Evolutionary conservation across 2,329 filamentous ascomycete species (phyloP).

Genomic region (Grosmannia penicillata): DNA sequence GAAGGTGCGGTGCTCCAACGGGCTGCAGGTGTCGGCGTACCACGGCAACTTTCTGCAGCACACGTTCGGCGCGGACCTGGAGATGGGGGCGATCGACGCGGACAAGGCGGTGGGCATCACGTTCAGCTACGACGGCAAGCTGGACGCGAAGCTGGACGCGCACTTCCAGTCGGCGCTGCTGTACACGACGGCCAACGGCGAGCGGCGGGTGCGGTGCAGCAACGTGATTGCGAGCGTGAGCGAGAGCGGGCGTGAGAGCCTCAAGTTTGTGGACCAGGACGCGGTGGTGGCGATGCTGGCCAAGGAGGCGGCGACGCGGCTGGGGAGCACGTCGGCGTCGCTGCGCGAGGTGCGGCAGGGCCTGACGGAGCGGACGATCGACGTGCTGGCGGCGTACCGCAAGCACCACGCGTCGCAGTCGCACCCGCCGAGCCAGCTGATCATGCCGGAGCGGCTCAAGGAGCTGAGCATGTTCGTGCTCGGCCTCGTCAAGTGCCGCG

Average conservation of each 20-base stretch:
- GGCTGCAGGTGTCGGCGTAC: slow-evolving; percentile 83
- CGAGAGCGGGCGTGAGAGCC: slow-evolving; percentile 65
- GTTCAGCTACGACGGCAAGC: slow-evolving; percentile 91
- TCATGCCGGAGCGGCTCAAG: slow-evolving; percentile 89
- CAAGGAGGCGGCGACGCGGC: slow-evolving; percentile 84
- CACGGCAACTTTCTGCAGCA: slow-evolving; percentile 95
- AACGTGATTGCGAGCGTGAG: slow-evolving; percentile 90
- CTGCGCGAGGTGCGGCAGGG: slow-evolving; percentile 75
- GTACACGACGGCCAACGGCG: slow-evolving; percentile 81
- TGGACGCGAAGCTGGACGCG: slow-evolving; percentile 91
- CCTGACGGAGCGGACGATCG: slow-evolving; percentile 82
- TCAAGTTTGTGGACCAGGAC: slow-evolving; percentile 94
- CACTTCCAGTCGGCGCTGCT: slow-evolving; percentile 94
- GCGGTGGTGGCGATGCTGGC: slow-evolving; percentile 78
- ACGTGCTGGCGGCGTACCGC: slow-evolving; percentile 80
- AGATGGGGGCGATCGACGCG: slow-evolving; percentile 81
- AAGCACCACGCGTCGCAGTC: slow-evolving; percentile 75
- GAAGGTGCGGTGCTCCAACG: slow-evolving; percentile 97
- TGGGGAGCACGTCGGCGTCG: slow-evolving; percentile 51
- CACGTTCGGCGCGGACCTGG: slow-evolving; percentile 84
- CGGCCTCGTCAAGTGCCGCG: slow-evolving; percentile 73
- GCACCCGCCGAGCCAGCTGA: slow-evolving; percentile 81
- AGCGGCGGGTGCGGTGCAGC: slow-evolving; percentile 80
- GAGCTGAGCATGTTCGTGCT: slow-evolving; percentile 96
- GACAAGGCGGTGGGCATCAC: slow-evolving; percentile 87